Evolutionary conservation across 371 early-diverging fungal genomes (phyloP).

Genomic region (Mucor racemosus): DNA sequence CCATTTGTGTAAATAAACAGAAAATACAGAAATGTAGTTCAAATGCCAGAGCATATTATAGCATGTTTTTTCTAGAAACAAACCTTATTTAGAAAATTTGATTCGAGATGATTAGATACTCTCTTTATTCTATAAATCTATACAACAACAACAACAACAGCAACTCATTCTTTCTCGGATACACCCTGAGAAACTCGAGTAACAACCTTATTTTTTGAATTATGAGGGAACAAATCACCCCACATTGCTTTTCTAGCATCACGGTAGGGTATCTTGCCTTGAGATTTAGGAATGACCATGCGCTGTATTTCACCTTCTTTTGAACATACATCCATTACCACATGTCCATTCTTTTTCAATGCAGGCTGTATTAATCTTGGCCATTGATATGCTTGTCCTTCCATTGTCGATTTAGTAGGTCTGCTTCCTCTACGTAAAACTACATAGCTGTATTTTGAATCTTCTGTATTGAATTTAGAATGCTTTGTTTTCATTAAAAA

Average conservation of each 20-base stretch:
- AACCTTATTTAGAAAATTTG: too few relatives aligned
- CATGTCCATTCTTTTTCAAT: constrained; percentile 78
- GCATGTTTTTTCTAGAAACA: too few relatives aligned
- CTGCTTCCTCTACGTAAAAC: constrained; percentile 72
- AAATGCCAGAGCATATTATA: too few relatives aligned
- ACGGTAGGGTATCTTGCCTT: constrained; percentile 74
- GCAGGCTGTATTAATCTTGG: constrained; percentile 75
- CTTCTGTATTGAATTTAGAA: constrained; percentile 72
- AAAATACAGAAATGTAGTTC: too few relatives aligned
- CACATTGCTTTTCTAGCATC: constrained; percentile 82
- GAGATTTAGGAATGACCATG: constrained; percentile 75
- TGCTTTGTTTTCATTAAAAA: constrained; percentile 81
- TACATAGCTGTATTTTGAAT: constrained; percentile 81
- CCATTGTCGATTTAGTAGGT: constrained; percentile 46
- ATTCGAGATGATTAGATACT: too few relatives aligned
- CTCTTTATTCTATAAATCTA: too few relatives aligned
- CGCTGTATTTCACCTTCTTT: constrained; percentile 66
- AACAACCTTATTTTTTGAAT: constrained; percentile 61
- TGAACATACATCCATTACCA: constrained; percentile 75
- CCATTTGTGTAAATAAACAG: too few relatives aligned
- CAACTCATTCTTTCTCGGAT: neutral
- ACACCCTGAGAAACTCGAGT: constrained; percentile 31
- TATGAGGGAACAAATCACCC: constrained; percentile 85
- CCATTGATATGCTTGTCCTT: constrained; percentile 66
- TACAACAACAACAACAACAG: too few relatives aligned